Conservation (phyloP, 768 basidiomycete species). For the Suillus fuscotomentosus region DNA sequence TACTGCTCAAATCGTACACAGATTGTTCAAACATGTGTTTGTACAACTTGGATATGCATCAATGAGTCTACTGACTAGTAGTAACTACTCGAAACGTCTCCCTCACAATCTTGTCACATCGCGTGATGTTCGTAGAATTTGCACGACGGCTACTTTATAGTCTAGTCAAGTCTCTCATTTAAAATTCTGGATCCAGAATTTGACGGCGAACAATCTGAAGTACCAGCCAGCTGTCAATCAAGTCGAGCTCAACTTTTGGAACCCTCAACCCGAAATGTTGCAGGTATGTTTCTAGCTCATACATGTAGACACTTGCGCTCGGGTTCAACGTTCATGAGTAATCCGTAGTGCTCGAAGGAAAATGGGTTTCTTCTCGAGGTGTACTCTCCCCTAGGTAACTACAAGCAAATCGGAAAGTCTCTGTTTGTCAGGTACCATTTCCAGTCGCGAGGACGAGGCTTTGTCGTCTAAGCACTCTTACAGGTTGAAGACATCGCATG, state of each 20-base stretch:
- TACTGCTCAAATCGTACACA: no score
- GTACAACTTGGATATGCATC: no score
- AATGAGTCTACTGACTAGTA: no score
- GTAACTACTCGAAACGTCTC: no score
- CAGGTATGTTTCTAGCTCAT: constrained; percentile 36
- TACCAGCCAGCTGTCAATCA: constrained; percentile 72
- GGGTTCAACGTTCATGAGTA: not conserved
- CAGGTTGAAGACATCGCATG: constrained; percentile 59
- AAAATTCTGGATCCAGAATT: constrained; percentile 48
- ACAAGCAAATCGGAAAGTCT: constrained; percentile 52
- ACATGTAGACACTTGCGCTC: not conserved
- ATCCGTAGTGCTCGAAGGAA: constrained; percentile 60
- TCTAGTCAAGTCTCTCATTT: not conserved
- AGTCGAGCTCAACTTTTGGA: constrained; percentile 76
- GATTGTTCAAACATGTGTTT: no score
- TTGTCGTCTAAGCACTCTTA: not conserved
- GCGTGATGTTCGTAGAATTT: no score
- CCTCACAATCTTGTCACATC: no score
- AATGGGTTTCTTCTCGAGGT: constrained; percentile 66
- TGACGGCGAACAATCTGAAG: constrained; percentile 60
- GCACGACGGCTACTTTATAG: not conserved
- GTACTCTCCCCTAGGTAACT: constrained; percentile 74
- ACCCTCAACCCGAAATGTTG: constrained; percentile 76
- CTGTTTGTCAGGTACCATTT: constrained; percentile 50
- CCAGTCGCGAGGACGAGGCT: not conserved